phyloP scores from a whole-genome alignment of 768 basidiomycete genomes.

The Amanita subjunquillea region DNA sequence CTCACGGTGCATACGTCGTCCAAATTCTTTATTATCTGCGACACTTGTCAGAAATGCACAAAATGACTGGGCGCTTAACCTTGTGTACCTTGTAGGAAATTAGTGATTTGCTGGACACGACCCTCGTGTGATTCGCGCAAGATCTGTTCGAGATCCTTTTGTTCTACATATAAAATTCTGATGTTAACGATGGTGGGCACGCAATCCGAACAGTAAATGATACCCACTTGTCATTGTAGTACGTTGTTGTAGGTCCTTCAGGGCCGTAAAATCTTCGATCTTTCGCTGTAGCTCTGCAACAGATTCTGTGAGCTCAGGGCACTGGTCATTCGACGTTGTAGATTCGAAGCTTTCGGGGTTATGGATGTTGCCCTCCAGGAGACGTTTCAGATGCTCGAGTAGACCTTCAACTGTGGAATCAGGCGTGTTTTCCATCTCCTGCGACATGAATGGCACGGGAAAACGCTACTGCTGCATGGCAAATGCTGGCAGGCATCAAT shows the following conservation, averaged over 20 bases:
- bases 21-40: neutral
- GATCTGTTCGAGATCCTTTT: constrained; percentile 3
- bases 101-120: neutral
- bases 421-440: neutral
- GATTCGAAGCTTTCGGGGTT: neutral
- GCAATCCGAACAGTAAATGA: neutral
- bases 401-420: neutral
- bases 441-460: neutral
- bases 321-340: neutral
- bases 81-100: neutral
- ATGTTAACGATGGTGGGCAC: neutral
- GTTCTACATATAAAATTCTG: neutral
- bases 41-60: neutral
- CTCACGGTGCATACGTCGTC: neutral
- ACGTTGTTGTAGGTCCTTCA: neutral
- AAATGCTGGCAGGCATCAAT: too few relatives aligned
- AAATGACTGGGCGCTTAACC: neutral
- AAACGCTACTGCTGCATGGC: neutral
- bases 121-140: constrained; percentile 1
- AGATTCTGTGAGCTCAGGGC: neutral
- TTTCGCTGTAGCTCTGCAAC: neutral
- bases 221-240: neutral
- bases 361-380: neutral
- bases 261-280: neutral
- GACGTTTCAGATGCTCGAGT: neutral